Base-by-base conservation (phyloP, 345 rosid species). In the Leavenworthia alabamica region DNA sequence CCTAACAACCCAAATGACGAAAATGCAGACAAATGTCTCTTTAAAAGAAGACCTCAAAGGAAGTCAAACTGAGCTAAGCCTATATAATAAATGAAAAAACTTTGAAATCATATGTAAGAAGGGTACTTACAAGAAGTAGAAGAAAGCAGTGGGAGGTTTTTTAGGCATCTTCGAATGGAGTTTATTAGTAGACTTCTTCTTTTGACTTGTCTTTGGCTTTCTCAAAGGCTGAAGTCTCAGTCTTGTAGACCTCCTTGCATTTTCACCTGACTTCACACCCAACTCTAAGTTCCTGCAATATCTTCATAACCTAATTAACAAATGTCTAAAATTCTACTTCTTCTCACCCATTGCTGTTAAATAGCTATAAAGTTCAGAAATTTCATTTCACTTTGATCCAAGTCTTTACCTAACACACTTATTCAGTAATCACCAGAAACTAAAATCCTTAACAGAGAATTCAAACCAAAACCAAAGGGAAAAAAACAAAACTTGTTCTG, bases 121-220 rank as follows among this genome's bases (percentile, higher is more conserved):
- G 8, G 40, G 8, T 23, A 66, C 88, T 14, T 78, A 86, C 98
- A 91, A 67, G 81, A 81, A 91, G 72, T 41, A 91, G 79, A 91
- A 91, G 76, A 91, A 91, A 32, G 92, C 96, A 55, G 96, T 91
- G 6, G 96, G 86, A 40, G 96, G 96, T 66, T 91, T 88, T 82
- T 91, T 91, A 1, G 98, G 98, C 76, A 64, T 88, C 69, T 78
- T 75, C 29, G 4, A 28, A 32, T 82, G 86, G 20, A 70, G 8
- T 75, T 81, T 82, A 50, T 81, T 82, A 50, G 5, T 13, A 1
- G 23, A 28, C 75, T 76, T 80, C 74, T 75, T 73, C 60, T 68
- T 77, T 65, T 44, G 67, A 40, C 49, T 79, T 41, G 60, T 4
- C 62, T 68, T 78, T 24, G 73, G 48, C 58, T 76, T 81, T 67